These are phyloP conservation scores for Kockiozyma suomiensis DNA, from an alignment of 805 yeast genomes.

Conservation along the genomic window DNA sequence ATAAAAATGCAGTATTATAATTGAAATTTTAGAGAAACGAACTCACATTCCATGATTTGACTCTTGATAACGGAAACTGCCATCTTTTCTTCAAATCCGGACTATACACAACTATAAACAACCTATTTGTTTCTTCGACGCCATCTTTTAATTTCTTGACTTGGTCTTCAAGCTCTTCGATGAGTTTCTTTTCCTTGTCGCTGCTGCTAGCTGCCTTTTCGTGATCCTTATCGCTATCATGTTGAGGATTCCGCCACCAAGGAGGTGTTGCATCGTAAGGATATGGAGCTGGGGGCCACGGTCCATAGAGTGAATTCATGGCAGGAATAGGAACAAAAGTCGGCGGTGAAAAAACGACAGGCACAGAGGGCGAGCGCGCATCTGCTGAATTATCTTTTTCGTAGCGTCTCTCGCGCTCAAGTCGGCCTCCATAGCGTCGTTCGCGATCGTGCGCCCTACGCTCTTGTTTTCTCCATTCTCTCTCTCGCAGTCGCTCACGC, in stretches of 20 bases:
- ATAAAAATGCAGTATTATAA: neutral
- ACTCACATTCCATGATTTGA: slow-evolving; percentile 21
- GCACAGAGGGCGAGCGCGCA: neutral
- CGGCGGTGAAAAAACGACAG: too few species aligned
- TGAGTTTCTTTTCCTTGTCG: slow-evolving; percentile 4
- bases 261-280: neutral
- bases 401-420: neutral
- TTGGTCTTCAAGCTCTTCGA: slow-evolving; percentile 11
- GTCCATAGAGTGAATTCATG: too few species aligned
- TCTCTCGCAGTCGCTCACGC: neutral
- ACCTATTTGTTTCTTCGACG: slow-evolving; percentile 1
- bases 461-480: neutral
- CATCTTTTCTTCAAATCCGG: slow-evolving; percentile 15
- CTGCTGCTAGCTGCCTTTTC: neutral
- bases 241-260: neutral
- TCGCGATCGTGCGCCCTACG: neutral
- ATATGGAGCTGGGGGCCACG: neutral
- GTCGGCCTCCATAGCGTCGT: neutral
- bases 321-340: too few species aligned
- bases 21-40: neutral
- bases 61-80: slow-evolving; percentile 22
- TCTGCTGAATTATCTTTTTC: neutral
- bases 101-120: slow-evolving; percentile 4
- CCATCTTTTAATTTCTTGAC: slow-evolving; percentile 8
- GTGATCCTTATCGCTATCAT: neutral